These are phyloP conservation scores for Rhynchospora pubera DNA, from an alignment of 176 grass and related monocot species.

Conservation along the genomic window DNA sequence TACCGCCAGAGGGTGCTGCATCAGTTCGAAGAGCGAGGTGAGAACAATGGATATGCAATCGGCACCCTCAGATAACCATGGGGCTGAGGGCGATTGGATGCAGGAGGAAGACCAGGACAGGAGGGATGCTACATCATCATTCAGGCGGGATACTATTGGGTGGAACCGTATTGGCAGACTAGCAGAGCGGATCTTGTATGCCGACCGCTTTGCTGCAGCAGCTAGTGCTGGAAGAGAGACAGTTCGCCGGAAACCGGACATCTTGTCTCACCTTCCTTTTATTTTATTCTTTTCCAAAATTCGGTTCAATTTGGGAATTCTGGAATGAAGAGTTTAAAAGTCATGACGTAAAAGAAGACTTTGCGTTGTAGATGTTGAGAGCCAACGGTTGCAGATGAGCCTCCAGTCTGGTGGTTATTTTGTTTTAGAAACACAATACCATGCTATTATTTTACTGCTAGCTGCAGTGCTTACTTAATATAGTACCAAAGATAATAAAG, in stretches of 20 bases:
- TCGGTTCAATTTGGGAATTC: slow-evolving; percentile 1
- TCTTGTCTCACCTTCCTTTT: background rate
- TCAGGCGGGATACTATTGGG: slow-evolving; percentile 24
- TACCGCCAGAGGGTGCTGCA: slow-evolving; percentile 36
- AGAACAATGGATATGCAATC: slow-evolving; percentile 3
- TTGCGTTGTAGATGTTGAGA: slow-evolving; percentile 15
- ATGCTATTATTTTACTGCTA: background rate
- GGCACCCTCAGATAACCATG: background rate
- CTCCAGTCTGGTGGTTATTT: background rate
- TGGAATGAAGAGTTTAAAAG: background rate
- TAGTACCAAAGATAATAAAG: background rate
- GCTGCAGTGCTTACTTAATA: background rate
- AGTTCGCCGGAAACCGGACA: slow-evolving; percentile 12
- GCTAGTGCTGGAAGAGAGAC: slow-evolving; percentile 5
- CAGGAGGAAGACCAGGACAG: slow-evolving; percentile 14
- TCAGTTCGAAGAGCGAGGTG: slow-evolving; percentile 24
- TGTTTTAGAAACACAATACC: background rate
- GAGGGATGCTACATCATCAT: slow-evolving; percentile 24
- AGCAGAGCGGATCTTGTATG: slow-evolving; percentile 25
- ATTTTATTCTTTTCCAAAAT: background rate
- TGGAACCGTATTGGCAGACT: slow-evolving; percentile 40
- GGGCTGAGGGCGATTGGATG: background rate
- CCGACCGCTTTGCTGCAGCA: background rate
- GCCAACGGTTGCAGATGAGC: background rate
- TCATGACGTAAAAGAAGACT: background rate